Evolutionary conservation across 306 rosid genomes (phyloP).

Genomic region (Malus domestica): DNA sequence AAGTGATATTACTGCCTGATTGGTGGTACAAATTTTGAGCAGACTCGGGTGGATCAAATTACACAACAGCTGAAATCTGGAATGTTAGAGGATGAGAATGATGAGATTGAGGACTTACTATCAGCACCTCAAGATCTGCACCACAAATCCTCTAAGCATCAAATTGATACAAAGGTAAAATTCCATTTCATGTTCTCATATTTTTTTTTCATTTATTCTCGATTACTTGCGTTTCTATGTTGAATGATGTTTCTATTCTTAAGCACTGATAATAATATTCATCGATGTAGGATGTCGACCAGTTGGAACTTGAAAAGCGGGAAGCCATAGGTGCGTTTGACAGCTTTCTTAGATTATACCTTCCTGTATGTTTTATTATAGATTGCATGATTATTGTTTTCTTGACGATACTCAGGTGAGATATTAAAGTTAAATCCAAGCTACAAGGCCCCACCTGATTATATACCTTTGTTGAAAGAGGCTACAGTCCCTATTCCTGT

Average conservation of each 20-base stretch:
- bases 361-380: background rate
- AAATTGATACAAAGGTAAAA: conserved; percentile 45
- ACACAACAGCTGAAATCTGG: conserved; percentile 51
- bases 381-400: conserved; percentile 1
- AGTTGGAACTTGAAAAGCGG: conserved; percentile 74
- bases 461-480: conserved; percentile 76
- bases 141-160: conserved; percentile 23
- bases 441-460: conserved; percentile 80
- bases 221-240: conserved; percentile 1
- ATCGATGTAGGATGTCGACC: conserved; percentile 39
- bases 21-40: conserved; percentile 53
- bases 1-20: conserved; percentile 50
- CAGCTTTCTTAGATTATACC: conserved; percentile 17
- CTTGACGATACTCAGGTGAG: conserved; percentile 55
- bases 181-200: conserved; percentile 6
- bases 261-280: conserved; percentile 24
- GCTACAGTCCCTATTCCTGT: conserved; percentile 68
- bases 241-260: conserved; percentile 6
- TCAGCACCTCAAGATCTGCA: conserved; percentile 28
- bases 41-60: conserved; percentile 91
- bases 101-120: conserved; percentile 17
- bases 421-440: conserved; percentile 75
- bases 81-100: conserved; percentile 28
- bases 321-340: conserved; percentile 64
- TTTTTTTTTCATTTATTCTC: conserved; percentile 1